Evolutionary conservation across 1,139 yeast species (phyloP), one percentile per base, ranked within the genome.

Genomic region (Saccharomyces hybrid): DNA sequence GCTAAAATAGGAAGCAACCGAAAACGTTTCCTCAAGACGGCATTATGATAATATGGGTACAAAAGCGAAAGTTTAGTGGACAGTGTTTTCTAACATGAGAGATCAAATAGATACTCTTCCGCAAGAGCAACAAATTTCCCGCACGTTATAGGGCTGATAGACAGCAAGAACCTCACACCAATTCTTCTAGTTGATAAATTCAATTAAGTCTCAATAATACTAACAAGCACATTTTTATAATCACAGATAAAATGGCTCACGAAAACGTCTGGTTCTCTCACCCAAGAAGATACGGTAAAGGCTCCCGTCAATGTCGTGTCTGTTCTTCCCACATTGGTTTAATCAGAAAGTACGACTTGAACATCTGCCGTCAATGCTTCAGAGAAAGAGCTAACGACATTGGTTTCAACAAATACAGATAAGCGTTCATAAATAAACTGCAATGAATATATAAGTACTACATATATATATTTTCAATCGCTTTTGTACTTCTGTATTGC

Each of bases 251-350:
- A 69, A 91, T 91, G 98, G 97, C 98, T 86, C 98, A 91, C 97
- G 97, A 89, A 86, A 87, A 90, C 90, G 97, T 93, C 85, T 95
- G 99, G 99, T 93, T 80, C 86, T 91, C 98, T 80, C 99, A 93
- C 96, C 99, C 99, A 84, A 90, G 98, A 88, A 91, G 87, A 81
- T 91, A 84, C 89, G 99, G 99, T 81, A 95, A 95, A 89, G 99
- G 99, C 82, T 88, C 98, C 75, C 96, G 99, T 84, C 95, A 87
- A 82, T 91, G 98, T 84, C 95, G 99, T 81, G 91, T 91, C 82
- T 91, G 98, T 78, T 85, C 96, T 71, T 88, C 97, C 80, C 97
- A 93, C 93, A 79, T 90, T 73, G 99, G 99, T 84, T 89, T 95
- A 79, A 89, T 95, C 86, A 91, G 99, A 88, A 95, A 95, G 86